Percentiles rank a stretch among this genome's conserved stretches.
Conservation (phyloP, 352 stramenopile species). For the Pythium sp. region DNA sequence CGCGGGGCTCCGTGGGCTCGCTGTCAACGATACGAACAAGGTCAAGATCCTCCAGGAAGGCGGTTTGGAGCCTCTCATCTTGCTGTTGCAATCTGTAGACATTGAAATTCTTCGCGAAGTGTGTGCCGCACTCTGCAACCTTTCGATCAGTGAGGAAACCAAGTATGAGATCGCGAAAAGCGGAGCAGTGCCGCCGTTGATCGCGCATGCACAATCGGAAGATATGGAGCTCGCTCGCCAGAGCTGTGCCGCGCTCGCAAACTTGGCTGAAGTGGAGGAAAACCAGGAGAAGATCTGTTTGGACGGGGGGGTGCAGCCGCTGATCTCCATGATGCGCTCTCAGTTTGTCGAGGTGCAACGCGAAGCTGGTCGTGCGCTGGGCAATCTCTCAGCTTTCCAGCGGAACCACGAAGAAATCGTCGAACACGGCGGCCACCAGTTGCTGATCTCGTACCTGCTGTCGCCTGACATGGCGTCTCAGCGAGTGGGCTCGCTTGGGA, state of each 20-base stretch:
- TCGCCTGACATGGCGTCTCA: conserved; percentile 94
- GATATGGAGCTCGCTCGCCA: conserved; percentile 92
- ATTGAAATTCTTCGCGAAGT: conserved; percentile 93
- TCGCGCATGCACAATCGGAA: conserved; percentile 90
- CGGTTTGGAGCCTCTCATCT: conserved; percentile 90
- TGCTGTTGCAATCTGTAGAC: conserved; percentile 89
- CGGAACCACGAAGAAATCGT: conserved; percentile 91
- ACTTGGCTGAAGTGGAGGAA: conserved; percentile 93
- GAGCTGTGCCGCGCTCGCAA: conserved; percentile 91
- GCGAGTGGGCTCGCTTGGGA: conserved; percentile 90
- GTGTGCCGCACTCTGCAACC: conserved; percentile 93
- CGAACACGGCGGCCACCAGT: conserved; percentile 89
- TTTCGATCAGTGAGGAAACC: conserved; percentile 94
- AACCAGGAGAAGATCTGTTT: conserved; percentile 94
- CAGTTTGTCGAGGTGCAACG: conserved; percentile 94
- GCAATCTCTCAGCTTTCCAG: conserved; percentile 91
- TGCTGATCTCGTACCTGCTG: conserved; percentile 95
- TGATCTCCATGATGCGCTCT: conserved; percentile 94
- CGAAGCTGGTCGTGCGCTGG: conserved; percentile 88
- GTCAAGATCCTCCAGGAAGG: conserved; percentile 97
- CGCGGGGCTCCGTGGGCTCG: conserved; percentile 91
- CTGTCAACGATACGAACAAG: conserved; percentile 89
- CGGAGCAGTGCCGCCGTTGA: conserved; percentile 87
- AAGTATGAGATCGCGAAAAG: conserved; percentile 97
- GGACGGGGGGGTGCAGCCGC: conserved; percentile 89